Conservation (phyloP, 148 eudicot genomes). For the Rhododendron henanense region DNA sequence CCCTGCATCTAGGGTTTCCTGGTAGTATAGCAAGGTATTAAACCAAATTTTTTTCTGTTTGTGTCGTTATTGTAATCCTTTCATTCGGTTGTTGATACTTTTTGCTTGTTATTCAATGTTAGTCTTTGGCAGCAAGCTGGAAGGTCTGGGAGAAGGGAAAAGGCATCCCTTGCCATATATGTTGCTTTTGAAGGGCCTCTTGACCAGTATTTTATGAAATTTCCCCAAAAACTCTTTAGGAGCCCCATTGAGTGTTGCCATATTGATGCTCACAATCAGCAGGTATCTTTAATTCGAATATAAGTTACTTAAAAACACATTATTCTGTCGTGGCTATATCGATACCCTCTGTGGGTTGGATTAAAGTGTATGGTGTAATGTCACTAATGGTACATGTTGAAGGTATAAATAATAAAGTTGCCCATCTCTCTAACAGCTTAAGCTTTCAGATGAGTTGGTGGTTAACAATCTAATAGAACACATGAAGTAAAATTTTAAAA, state of each 20-base stretch:
- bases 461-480: neutral
- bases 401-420: too few species aligned
- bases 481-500: neutral
- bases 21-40: slow-evolving; percentile 91
- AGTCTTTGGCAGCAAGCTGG: slow-evolving; percentile 99
- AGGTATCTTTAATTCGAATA: slow-evolving; percentile 37
- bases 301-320: neutral
- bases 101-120: slow-evolving; percentile 13
- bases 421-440: too few species aligned
- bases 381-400: neutral
- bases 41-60: slow-evolving; percentile 3
- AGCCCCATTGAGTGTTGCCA: slow-evolving; percentile 92
- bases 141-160: slow-evolving; percentile 93
- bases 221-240: slow-evolving; percentile 76
- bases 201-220: slow-evolving; percentile 94
- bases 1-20: slow-evolving; percentile 96
- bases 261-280: slow-evolving; percentile 75
- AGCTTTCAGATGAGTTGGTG: too few species aligned
- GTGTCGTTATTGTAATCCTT: slow-evolving; percentile 1
- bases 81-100: slow-evolving; percentile 5
- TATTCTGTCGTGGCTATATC: neutral
- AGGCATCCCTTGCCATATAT: slow-evolving; percentile 83
- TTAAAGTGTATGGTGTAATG: neutral
- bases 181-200: slow-evolving; percentile 98
- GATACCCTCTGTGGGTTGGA: neutral